Evolutionary conservation across 106 monocot species (phyloP).

Genomic region (Agapanthus africanus): DNA sequence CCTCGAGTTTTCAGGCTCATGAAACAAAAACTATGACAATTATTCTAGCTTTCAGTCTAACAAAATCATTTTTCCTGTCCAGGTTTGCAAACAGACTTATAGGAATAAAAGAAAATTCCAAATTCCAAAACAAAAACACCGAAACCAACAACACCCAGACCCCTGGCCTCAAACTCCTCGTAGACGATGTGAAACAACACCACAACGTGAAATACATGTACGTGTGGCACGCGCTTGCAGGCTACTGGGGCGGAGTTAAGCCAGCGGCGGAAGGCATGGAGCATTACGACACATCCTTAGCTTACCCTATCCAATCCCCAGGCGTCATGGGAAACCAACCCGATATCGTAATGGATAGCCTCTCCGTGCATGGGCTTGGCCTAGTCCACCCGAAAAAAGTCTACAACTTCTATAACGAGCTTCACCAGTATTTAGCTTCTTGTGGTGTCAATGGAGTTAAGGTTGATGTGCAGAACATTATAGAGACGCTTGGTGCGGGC

Average conservation of each 20-base stretch:
- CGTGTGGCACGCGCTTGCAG: conserved; percentile 88
- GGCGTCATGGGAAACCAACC: conserved; percentile 69
- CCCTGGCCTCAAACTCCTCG: conserved; percentile 48
- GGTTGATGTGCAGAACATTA: conserved; percentile 71
- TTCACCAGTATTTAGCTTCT: conserved; percentile 58
- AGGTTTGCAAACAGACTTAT: conserved; percentile 38
- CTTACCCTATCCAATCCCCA: conserved; percentile 52
- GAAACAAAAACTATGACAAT: too few relatives aligned
- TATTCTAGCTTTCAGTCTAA: too few relatives aligned
- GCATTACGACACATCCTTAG: conserved; percentile 47
- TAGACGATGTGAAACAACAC: conserved; percentile 39
- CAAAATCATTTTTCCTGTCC: background rate
- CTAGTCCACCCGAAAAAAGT: conserved; percentile 51
- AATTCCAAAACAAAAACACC: conserved; percentile 47
- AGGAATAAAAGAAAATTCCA: conserved; percentile 71
- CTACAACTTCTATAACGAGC: conserved; percentile 48
- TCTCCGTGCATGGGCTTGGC: conserved; percentile 71
- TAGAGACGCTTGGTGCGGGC: conserved; percentile 83
- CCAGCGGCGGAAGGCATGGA: conserved; percentile 34
- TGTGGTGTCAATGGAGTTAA: conserved; percentile 79
- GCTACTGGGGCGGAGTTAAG: conserved; percentile 87
- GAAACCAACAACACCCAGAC: conserved; percentile 6
- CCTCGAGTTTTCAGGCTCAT: too few relatives aligned
- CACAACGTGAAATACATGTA: conserved; percentile 64
- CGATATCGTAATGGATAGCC: conserved; percentile 84